Evolutionary conservation across 768 basidiomycete genomes (phyloP), one percentile per base, ranked within the genome.

Genomic region (Rhodocollybia butyracea): DNA sequence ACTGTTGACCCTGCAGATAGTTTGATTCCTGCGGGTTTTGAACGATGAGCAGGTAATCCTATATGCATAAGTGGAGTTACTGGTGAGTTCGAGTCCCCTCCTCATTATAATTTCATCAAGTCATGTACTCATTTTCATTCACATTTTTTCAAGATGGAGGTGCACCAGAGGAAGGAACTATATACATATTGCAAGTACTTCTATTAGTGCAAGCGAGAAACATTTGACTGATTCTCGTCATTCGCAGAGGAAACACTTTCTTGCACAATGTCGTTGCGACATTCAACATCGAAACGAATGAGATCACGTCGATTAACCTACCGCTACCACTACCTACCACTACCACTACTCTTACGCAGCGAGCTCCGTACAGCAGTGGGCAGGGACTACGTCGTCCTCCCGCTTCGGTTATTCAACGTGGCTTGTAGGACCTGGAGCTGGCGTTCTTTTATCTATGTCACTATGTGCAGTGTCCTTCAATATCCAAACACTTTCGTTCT

Each of bases 211-310:
- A 5, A 12, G 22, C 24, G 45, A 30, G 27, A 26, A 22, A 26
- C 5, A 7, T 22, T n/a, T n/a, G 7, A 15, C 29, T 46, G 11
- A 26, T 6, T 26, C 5, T 11, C 45, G 4, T 26, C 10, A n/a
- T 26, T n/a, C n/a, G 3, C 39, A 65, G 64, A 32, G 64, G 64
- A 17, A 63, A 65, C 38, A 56, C 56, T 3, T 65, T 65, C 58
- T 51, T 62, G 13, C 64, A 65, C 31, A 65, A 65, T 41, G 63
- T 64, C 2, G 64, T 65, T 1, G 13, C 57, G 31, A 63, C 63
- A 39, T 64, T 56, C 55, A 60, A 64, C 31, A 56, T 61, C 6
- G 26, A 54, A 4, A 43, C 45, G 1, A 54, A 48, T 2, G 56
- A 60, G 43, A 30, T 65, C 8, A 63, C n/a, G n/a, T n/a, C n/a